Evolutionary conservation across 768 basidiomycete genomes (phyloP).

Genomic region (Hericium rajendrae): DNA sequence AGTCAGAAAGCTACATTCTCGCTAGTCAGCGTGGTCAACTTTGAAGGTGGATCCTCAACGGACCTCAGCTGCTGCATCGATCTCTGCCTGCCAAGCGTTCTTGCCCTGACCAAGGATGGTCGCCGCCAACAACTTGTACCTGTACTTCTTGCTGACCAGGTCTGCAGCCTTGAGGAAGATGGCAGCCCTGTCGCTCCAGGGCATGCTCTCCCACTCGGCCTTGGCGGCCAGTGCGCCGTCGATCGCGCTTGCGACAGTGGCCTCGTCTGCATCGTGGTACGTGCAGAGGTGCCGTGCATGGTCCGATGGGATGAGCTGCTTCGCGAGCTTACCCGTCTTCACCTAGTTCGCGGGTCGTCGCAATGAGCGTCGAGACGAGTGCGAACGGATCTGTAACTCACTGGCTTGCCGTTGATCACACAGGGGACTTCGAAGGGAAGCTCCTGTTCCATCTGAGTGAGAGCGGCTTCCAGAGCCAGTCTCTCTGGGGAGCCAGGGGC

Average conservation of each 20-base stretch:
- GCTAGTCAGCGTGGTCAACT: too few species aligned
- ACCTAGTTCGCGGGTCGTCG: constrained; percentile 34
- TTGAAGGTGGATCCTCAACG: constrained; percentile 15
- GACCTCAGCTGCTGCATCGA: constrained; percentile 97
- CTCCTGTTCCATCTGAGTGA: constrained; percentile 72
- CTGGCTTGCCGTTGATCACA: constrained; percentile 82
- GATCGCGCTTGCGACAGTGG: constrained; percentile 69
- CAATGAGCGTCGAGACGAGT: background rate
- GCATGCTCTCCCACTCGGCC: constrained; percentile 83
- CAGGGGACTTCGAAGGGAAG: constrained; percentile 91
- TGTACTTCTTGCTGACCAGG: constrained; percentile 89
- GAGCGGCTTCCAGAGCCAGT: constrained; percentile 54
- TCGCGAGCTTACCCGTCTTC: constrained; percentile 68
- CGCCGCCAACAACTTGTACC: constrained; percentile 90
- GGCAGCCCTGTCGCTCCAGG: constrained; percentile 94
- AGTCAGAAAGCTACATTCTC: constrained; percentile 63
- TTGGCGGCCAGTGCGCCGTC: constrained; percentile 83
- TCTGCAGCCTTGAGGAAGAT: constrained; percentile 99
- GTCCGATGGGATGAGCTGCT: constrained; percentile 80
- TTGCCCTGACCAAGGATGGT: constrained; percentile 99
- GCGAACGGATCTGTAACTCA: constrained; percentile 24
- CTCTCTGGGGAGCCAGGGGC: constrained; percentile 74
- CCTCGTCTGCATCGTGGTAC: constrained; percentile 83
- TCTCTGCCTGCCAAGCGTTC: constrained; percentile 99
- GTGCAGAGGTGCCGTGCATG: constrained; percentile 73